phyloP scores from a whole-genome alignment of 345 rosid genomes.

The Pistacia integerrima region DNA sequence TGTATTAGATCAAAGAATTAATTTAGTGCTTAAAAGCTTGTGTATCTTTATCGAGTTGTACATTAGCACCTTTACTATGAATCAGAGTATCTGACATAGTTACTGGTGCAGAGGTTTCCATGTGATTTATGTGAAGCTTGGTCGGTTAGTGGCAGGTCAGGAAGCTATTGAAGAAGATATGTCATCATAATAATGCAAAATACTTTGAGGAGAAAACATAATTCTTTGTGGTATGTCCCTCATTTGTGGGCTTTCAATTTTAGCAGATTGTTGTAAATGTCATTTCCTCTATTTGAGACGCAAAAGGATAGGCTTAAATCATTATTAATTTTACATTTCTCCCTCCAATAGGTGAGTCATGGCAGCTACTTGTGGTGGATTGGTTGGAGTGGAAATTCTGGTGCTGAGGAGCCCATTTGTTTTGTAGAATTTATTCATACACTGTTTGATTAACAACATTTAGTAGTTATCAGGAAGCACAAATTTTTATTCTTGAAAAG shows the following conservation, averaged over 20 bases:
- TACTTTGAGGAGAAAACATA: conserved; percentile 49
- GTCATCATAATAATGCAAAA: conserved; percentile 50
- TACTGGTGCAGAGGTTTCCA: conserved; percentile 23
- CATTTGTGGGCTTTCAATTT: conserved; percentile 33
- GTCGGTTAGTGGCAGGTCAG: conserved; percentile 79
- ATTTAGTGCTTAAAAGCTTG: not conserved
- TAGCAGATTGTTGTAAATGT: conserved; percentile 21
- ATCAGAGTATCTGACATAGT: conserved; percentile 17
- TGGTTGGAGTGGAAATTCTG: conserved; percentile 41
- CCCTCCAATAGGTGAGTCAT: conserved; percentile 57
- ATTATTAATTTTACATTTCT: conserved; percentile 43
- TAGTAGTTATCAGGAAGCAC: conserved; percentile 16
- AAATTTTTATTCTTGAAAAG: conserved; percentile 13
- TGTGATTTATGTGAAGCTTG: conserved; percentile 48
- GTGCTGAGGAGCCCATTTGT: conserved; percentile 31
- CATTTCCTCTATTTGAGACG: conserved; percentile 18
- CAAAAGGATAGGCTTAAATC: conserved; percentile 26
- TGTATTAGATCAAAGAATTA: not conserved
- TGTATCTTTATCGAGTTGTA: conserved; percentile 10
- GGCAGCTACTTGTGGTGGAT: conserved; percentile 48
- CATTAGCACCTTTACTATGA: conserved; percentile 22
- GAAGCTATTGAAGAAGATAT: conserved; percentile 75
- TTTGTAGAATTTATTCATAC: conserved; percentile 36
- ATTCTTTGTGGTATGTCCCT: conserved; percentile 62
- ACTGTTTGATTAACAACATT: conserved; percentile 23